Evolutionary conservation across 1,139 yeast species (phyloP), one percentile per base, ranked within the genome.

Genomic region (Hemisphaericaspora lyxosophila): DNA sequence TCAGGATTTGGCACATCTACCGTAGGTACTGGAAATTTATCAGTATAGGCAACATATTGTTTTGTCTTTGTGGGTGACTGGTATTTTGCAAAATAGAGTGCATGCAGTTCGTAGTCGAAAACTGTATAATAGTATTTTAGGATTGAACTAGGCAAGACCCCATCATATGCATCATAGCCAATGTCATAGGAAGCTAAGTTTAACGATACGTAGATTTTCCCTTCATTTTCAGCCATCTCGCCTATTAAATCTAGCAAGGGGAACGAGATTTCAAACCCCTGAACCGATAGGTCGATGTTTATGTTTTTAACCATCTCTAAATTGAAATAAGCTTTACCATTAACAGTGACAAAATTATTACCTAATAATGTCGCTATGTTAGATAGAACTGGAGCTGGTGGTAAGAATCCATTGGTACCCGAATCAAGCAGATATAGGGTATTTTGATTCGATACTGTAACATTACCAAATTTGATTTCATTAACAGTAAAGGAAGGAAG

Each of bases 371-470:
- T 41, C 18, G 46, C 27, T 13, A 57, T 40, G 34, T 56, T 57
- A 12, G 44, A 31, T 33, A 44, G 44, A 4, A 57, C 48, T 3
- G 50, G 47, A n/a, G 41, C 39, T 8, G 60, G 49, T 7, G 54
- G 47, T 9, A 51, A 52, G 38, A 51, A 47, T 4, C 47, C 49
- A 35, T 50, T 49, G 11, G 55, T 46, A 11, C 60, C 60, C 11
- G 54, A 40, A 36, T 58, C 62, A 16, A 58, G 44, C 26, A 46
- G 46, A 39, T 50, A 55, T 13, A 49, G 43, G 16, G 49, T 39
- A 9, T 39, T 46, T 35, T 56, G 51, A 32, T 39, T 36, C 0
- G 58, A 51, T 16, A 57, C 43, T 2, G 36, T 19, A 3, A 22
- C 26, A 16, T 39, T 46, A 14, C 38, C 45, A 5, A 55, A 31